phyloP scores from a whole-genome alignment of 768 basidiomycete genomes.

The Tricholoma sp. region DNA sequence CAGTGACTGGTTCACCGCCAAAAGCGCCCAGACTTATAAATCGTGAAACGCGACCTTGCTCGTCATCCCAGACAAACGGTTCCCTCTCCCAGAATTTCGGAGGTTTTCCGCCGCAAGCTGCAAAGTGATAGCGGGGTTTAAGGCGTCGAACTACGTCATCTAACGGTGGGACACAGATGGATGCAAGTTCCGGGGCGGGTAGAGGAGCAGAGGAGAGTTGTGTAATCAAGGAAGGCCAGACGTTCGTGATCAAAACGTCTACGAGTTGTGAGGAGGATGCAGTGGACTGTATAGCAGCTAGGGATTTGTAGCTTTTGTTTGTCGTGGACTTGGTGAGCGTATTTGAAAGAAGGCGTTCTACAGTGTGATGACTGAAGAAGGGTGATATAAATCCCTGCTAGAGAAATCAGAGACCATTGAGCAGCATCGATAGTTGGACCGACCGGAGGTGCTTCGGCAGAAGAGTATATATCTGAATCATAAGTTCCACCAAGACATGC shows the following conservation, averaged over 20 bases:
- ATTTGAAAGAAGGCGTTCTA: conserved; percentile 70
- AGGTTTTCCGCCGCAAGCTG: conserved; percentile 55
- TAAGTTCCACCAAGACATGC: conserved; percentile 82
- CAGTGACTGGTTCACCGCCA: conserved; percentile 52
- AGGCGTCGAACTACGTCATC: conserved; percentile 60
- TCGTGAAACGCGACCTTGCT: conserved; percentile 60
- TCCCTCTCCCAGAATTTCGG: conserved; percentile 94
- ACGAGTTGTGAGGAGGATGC: conserved; percentile 59
- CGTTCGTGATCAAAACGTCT: conserved; percentile 80
- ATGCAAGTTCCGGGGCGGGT: conserved; percentile 39
- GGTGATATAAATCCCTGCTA: conserved; percentile 71
- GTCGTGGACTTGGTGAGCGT: conserved; percentile 49
- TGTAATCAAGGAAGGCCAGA: conserved; percentile 67
- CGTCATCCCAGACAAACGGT: conserved; percentile 82
- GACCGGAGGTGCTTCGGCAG: conserved; percentile 63
- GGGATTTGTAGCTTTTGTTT: conserved; percentile 51
- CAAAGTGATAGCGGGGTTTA: conserved; percentile 88
- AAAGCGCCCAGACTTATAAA: conserved; percentile 90
- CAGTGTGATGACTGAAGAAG: conserved; percentile 64
- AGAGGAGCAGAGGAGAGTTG: conserved; percentile 52
- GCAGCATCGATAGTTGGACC: conserved; percentile 17
- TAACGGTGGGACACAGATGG: conserved; percentile 48
- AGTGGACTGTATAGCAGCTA: conserved; percentile 63
- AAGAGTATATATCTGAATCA: conserved; percentile 52
- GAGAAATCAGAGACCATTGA: conserved; percentile 4